A percentile compares a stretch with the other conserved stretches of the same genome.
phyloP scores from a whole-genome alignment of 352 stramenopile genomes.

The Globisporangium echinulatum region DNA sequence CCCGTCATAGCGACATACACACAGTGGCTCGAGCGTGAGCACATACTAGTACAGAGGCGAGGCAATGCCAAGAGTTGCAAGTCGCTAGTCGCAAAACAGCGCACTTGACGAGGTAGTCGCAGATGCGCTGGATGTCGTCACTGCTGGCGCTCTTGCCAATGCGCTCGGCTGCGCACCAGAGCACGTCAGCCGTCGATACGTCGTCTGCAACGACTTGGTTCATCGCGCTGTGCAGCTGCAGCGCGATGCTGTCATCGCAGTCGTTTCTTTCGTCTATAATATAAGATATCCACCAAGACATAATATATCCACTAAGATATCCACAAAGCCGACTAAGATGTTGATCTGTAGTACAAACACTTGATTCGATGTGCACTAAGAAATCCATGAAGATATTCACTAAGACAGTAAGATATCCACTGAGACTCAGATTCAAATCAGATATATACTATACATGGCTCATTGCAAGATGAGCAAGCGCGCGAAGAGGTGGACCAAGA shows the following conservation, averaged over 20 bases:
- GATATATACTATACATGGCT: too few relatives aligned
- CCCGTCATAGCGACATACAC: background rate
- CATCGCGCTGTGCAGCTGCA: background rate
- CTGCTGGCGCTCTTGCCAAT: constrained; percentile 45
- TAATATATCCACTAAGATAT: too few relatives aligned
- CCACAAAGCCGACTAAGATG: too few relatives aligned
- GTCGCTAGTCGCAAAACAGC: background rate
- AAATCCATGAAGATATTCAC: too few relatives aligned
- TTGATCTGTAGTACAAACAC: too few relatives aligned
- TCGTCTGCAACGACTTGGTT: constrained; percentile 18
- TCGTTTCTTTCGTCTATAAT: background rate
- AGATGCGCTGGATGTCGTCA: constrained; percentile 46
- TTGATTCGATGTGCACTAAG: too few relatives aligned
- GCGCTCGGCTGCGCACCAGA: constrained; percentile 46
- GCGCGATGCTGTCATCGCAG: background rate
- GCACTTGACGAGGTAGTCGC: constrained; percentile 58
- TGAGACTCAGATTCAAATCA: too few relatives aligned
- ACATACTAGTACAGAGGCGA: background rate
- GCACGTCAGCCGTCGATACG: constrained; percentile 27
- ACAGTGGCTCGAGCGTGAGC: background rate
- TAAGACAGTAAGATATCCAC: background rate
- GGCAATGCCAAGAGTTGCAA: too few relatives aligned
- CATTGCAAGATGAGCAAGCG: too few relatives aligned
- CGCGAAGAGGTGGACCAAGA: too few relatives aligned
- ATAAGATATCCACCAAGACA: too few relatives aligned